A percentile compares a stretch with the other conserved stretches of the same genome.
phyloP scores from a whole-genome alignment of 2,329 filamentous ascomycete genomes.

The Coniosporium tulheliwenetii region DNA sequence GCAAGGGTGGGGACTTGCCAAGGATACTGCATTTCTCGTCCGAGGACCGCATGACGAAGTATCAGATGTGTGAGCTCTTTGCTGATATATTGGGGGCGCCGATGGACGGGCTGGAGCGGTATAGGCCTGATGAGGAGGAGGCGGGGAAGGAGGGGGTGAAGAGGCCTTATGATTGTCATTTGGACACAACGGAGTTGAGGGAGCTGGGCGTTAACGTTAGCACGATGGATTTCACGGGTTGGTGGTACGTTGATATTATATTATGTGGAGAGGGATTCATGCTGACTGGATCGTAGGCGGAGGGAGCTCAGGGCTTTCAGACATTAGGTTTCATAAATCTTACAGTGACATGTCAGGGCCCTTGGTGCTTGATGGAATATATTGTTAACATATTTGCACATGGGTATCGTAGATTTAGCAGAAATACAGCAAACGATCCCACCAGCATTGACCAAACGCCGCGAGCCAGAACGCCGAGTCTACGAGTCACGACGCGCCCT shows the following conservation, averaged over 20 bases:
- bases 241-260: slow-evolving; percentile 43
- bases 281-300: no score
- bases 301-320: no score
- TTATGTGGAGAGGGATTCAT: no score
- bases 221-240: slow-evolving; percentile 60
- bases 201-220: slow-evolving; percentile 60
- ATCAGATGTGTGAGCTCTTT: slow-evolving; percentile 68
- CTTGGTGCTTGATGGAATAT: no score
- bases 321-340: no score
- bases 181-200: slow-evolving; percentile 60
- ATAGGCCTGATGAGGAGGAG: slow-evolving; percentile 34
- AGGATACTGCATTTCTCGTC: slow-evolving; percentile 69
- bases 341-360: no score
- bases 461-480: no score
- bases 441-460: no score
- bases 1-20: slow-evolving; percentile 39
- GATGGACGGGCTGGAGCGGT: slow-evolving; percentile 14
- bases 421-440: no score
- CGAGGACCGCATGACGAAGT: slow-evolving; percentile 78
- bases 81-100: slow-evolving; percentile 66
- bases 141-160: slow-evolving; percentile 58
- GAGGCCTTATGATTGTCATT: slow-evolving; percentile 75
- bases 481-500: no score
- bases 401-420: no score
- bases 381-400: no score